Conservation (phyloP, 2,329 filamentous ascomycete species). For the Pseudopithomyces maydicus region DNA sequence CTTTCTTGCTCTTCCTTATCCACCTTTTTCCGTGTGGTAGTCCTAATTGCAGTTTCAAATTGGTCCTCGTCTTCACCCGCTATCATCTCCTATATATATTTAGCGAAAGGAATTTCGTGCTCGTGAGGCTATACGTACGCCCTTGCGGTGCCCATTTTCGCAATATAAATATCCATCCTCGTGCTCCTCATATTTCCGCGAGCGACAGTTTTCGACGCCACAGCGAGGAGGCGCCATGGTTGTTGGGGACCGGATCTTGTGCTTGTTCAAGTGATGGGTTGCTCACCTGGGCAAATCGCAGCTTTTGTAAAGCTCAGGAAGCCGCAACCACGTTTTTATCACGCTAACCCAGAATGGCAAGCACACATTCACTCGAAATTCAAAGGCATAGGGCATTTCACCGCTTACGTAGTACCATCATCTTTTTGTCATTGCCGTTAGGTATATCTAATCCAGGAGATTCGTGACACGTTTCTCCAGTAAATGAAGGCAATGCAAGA, state of each 20-base stretch:
- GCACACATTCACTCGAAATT: conserved; percentile 26
- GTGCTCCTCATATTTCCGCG: conserved; percentile 67
- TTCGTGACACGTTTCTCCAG: conserved; percentile 42
- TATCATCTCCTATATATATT: conserved; percentile 28
- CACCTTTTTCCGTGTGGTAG: conserved; percentile 60
- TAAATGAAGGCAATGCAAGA: conserved; percentile 45
- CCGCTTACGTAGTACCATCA: conserved; percentile 40
- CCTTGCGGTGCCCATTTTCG: conserved; percentile 77
- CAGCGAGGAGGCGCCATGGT: conserved; percentile 43
- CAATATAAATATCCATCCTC: conserved; percentile 81
- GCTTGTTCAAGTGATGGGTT: conserved; percentile 14
- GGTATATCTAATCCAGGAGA: conserved; percentile 40
- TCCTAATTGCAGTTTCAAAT: conserved; percentile 65
- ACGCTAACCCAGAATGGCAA: conserved; percentile 30
- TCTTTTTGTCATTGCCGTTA: conserved; percentile 43
- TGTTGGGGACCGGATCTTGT: neutral
- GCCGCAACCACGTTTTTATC: conserved; percentile 4
- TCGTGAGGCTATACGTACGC: conserved; percentile 55
- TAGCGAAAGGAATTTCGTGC: neutral
- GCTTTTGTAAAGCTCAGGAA: conserved; percentile 10
- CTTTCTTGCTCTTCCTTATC: conserved; percentile 55
- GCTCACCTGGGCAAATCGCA: neutral
- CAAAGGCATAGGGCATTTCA: conserved; percentile 22
- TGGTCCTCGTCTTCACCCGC: conserved; percentile 67
- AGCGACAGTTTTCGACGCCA: conserved; percentile 69